Evolutionary conservation across 2,329 filamentous ascomycete species (phyloP), one percentile per base, ranked within the genome.

Genomic region (Dactylonectria macrodidyma): DNA sequence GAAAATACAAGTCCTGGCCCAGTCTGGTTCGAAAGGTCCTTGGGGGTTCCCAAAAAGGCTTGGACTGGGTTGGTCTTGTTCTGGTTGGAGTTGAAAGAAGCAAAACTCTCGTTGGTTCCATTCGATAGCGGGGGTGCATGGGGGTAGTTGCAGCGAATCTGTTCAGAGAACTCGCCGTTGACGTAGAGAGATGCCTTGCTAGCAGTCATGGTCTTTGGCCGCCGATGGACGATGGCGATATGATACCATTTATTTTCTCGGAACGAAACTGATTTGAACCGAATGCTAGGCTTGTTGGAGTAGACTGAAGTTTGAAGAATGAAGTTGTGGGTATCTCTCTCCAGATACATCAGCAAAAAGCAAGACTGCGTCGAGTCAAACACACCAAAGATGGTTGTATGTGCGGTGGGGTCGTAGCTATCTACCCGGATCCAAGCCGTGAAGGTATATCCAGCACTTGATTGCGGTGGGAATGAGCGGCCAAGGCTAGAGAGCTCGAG

Each of bases 281-380:
- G 90, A 54, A 99, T 93, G 80, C 95, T 98, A 3, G 96, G 95
- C 66, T 93, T 90, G 59, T 90, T 87, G 9, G 95, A 95, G 59
- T 91, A 93, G 68, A 98, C 93, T 19, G 96, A 98, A 8, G 97
- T 98, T 82, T 99, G 96, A 6, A 99, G 85, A 73, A 99, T 99
- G 73, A 99, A 93, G 81, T 97, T 96, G 68, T 89, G 93, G 2
- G 94, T 97, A 79, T 98, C 95, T 77, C 92, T 95, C 79, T 99
- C 97, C 46, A 99, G 86, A 77, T 99, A 99, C 67, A 95, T 91
- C 73, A 99, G 89, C 41, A 99, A 84, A 77, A 99, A 99, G 80
- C 96, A 99, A 5, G 93, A 94, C 80, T 98, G 95, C 5, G 90
- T 94, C 3, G 92, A 87, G 81, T 99, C 96, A 80, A 97, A 98